Conservation (phyloP, 2,329 filamentous ascomycete genomes). For the Arthrobotrys pseudoclavata region DNA sequence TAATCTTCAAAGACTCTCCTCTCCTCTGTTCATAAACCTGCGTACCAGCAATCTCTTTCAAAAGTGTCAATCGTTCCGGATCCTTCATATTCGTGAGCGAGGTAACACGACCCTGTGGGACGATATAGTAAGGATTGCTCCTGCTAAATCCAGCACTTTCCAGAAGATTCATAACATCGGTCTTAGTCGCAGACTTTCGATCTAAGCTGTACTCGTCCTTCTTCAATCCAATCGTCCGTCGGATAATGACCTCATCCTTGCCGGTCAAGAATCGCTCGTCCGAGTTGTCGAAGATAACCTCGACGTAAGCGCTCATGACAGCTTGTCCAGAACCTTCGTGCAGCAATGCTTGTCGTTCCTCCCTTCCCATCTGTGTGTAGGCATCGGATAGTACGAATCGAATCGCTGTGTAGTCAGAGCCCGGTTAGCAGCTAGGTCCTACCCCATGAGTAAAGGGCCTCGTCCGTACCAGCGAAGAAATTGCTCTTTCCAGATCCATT, state of each 20-base stretch:
- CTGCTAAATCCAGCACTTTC: slow-evolving; percentile 97
- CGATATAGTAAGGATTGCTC: slow-evolving; percentile 99
- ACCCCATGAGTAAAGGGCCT: background rate
- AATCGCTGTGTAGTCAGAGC: slow-evolving; percentile 73
- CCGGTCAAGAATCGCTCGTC: slow-evolving; percentile 95
- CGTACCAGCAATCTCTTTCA: slow-evolving; percentile 98
- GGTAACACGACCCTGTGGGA: slow-evolving; percentile 95
- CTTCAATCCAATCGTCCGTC: slow-evolving; percentile 94
- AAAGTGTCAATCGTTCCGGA: slow-evolving; percentile 84
- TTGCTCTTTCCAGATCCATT: slow-evolving; percentile 99
- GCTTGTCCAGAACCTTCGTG: slow-evolving; percentile 98
- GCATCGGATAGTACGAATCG: slow-evolving; percentile 98
- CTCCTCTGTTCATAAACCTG: slow-evolving; percentile 95
- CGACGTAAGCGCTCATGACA: slow-evolving; percentile 99
- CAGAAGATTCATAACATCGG: slow-evolving; percentile 93
- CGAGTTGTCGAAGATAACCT: slow-evolving; percentile 98
- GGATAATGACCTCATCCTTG: slow-evolving; percentile 88
- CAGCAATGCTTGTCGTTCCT: slow-evolving; percentile 94
- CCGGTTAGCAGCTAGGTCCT: slow-evolving; percentile 10
- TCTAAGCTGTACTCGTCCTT: slow-evolving; percentile 99
- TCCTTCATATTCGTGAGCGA: slow-evolving; percentile 99
- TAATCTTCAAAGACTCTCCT: slow-evolving; percentile 93
- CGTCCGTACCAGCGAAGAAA: slow-evolving; percentile 79
- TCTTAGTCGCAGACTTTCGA: slow-evolving; percentile 93
- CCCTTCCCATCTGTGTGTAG: slow-evolving; percentile 93